Evolutionary conservation across 495 filamentous ascomycete genomes (phyloP), one percentile per base, ranked within the genome.

Genomic region (Sabuloglossum arenarium): DNA sequence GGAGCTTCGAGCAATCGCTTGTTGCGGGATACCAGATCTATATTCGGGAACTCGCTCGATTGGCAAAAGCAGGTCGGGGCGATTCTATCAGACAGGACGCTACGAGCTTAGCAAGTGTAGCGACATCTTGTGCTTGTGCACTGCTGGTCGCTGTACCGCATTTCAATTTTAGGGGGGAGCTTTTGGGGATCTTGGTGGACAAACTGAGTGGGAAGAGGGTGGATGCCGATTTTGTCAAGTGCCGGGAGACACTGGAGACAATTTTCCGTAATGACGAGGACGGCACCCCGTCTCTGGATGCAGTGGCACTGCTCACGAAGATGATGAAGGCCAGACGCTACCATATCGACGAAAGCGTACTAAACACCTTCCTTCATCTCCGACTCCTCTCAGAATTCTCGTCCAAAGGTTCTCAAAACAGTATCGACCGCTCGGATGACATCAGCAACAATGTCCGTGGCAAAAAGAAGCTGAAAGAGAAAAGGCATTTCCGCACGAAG

Each of bases 271-370:
- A 85, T 16, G 91, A 97, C 57, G 83, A 91, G 39, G 89, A 96
- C 60, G 93, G 91, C 1, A 75, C 80, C 46, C 78, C 86, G 5
- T 88, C 90, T 11, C 77, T 94, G 45, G 91, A 97, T 61, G 86
- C 85, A 0, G 85, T 94, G 23, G 78, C 80, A 1, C 71, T 94
- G 45, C 72, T 98, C 14, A 80, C 86, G 1, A 95, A 87, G 68
- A 93, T 96, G 89, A 88, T 97, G 78, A 94, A 85, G 66, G 78
- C 79, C 21, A 80, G 77, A 56, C 76, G 87, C 52, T 96, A 88
- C 67, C 70, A 75, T 12, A 71, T 94, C 25, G 75, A 95, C 61
- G 90, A 94, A 63, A 84, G 75, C 60, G 81, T 94, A 3, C 67
- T 98, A 27, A 91, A 94, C 64, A 84, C 87, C 31, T 96, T 98